Percentiles rank a stretch among this genome's conserved stretches.
Conservation (phyloP, 768 basidiomycete species). For the Saitozyma podzolica region DNA sequence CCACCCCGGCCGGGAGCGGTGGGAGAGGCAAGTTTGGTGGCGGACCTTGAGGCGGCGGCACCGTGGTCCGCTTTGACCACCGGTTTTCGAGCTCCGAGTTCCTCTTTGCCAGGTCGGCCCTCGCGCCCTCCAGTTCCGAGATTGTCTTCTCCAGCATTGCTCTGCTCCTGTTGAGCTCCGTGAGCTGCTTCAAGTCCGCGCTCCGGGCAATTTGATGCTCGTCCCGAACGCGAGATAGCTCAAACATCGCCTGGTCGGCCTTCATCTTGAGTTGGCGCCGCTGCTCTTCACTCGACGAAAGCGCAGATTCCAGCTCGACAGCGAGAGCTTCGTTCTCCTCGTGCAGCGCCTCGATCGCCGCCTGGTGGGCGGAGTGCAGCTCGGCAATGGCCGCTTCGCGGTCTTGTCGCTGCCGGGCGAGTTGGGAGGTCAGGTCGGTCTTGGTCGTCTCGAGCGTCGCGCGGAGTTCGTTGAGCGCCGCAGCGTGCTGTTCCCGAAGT, state of each 20-base stretch:
- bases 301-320: conserved; percentile 30
- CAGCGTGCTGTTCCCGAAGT: conserved; percentile 6
- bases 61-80: conserved; percentile 11
- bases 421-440: conserved; percentile 4
- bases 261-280: conserved; percentile 43
- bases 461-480: conserved; percentile 4
- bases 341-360: conserved; percentile 13
- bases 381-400: conserved; percentile 14
- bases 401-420: background rate
- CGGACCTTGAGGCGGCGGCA: conserved; percentile 35
- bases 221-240: conserved; percentile 36
- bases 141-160: conserved; percentile 26
- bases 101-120: conserved; percentile 23
- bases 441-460: conserved; percentile 16
- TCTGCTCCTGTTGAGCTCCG: conserved; percentile 23
- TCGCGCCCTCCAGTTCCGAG: conserved; percentile 22
- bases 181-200: conserved; percentile 24
- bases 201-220: conserved; percentile 32
- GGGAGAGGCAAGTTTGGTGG: conserved; percentile 37
- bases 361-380: conserved; percentile 13
- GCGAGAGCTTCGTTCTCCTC: conserved; percentile 24
- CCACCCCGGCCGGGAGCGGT: conserved; percentile 17
- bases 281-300: conserved; percentile 31
- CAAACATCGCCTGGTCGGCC: conserved; percentile 40
- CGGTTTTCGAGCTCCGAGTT: conserved; percentile 24